Base-by-base conservation (phyloP, 257 asterid genomes). In the Solanum tacnaense region DNA sequence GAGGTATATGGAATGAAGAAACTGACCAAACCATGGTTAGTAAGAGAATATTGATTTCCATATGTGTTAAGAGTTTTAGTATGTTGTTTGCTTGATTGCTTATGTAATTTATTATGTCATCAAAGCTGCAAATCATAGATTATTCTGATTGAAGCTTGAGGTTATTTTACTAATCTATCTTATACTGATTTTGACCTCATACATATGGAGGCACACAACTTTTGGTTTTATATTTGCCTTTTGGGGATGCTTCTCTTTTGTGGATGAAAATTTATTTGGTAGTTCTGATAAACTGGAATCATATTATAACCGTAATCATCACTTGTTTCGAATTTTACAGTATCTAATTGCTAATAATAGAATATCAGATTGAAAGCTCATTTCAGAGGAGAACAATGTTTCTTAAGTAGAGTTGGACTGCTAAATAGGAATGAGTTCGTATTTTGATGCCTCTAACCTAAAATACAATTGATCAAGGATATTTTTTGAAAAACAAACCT, bases 1-100 rank as follows among this genome's bases (percentile, higher is more conserved):
- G 90, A 89, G 96, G 98, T 87, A 93, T 96, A 90, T 95, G 99
- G 99, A 93, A 92, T 89, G 99, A 96, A 94, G 99, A 96, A 90
- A 93, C 91, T 41, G 98, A 97, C 89, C 98, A 93, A 70, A 86
- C 92, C 86, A 78, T 90, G 94, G 99, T 97, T 84, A 92, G 98
- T 92, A 60, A 35, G 88, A 38, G 56, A 70, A 65, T 89, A 7
- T 62, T 67, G 36, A 70, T 58, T 71, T 87, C 79, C 31, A n/a
- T 41, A 39, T 87, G 46, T 74, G 31, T 12, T 76, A 35, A 39
- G 76, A 85, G 78, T 36, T 62, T 78, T 38, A 75, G 87, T 82
- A 72, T 34, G 11, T 86, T 41, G 65, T 25, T 78, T 79, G 56
- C 38, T 67, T 25, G 68, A 44, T 76, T 78, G 29, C 71, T 68